Percentiles rank a stretch among this genome's conserved stretches.
These are phyloP conservation scores for Harrya chromipes DNA, from an alignment of 768 basidiomycete species.

Conservation along the genomic window DNA sequence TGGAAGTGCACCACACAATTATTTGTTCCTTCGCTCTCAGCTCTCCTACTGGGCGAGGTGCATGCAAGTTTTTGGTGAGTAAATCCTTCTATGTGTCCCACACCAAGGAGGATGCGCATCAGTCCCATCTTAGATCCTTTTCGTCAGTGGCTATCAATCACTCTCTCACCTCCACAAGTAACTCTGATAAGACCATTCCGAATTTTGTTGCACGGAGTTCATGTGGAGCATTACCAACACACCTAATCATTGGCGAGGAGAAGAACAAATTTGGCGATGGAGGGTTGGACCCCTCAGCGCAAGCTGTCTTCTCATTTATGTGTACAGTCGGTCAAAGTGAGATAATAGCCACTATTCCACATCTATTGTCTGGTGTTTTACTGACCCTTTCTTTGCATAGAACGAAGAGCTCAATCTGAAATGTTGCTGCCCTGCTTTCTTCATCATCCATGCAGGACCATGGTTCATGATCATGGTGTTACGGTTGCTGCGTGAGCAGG, in stretches of 20 bases:
- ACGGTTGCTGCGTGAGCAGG: too few species aligned
- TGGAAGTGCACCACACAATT: too few species aligned
- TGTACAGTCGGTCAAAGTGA: slow-evolving; percentile 9
- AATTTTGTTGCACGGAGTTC: neutral
- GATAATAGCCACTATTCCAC: neutral
- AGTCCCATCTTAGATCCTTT: neutral
- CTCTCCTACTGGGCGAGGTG: too few species aligned
- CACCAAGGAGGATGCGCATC: neutral
- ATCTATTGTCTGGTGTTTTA: neutral
- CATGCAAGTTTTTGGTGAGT: too few species aligned
- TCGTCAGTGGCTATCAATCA: neutral
- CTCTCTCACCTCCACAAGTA: neutral
- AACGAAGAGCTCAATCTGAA: slow-evolving; percentile 2
- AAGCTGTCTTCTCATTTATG: slow-evolving; percentile 25
- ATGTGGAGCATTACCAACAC: neutral
- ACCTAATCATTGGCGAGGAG: slow-evolving; percentile 21
- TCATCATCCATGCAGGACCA: too few species aligned
- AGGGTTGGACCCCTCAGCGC: too few species aligned
- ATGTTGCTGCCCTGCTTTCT: slow-evolving; percentile 32
- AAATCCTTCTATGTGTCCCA: too few species aligned
- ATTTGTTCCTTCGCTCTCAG: too few species aligned
- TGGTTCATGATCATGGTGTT: too few species aligned
- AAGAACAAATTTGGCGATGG: too few species aligned
- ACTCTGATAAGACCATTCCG: neutral
- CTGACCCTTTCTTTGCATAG: slow-evolving; percentile 3